Percentiles rank a stretch among this genome's conserved stretches.
phyloP scores from a whole-genome alignment of 306 rosid genomes.

The Malus domestica region ASM211411v1 NC_041793.1:46459001-46459500 shows the following conservation, averaged over 20 bases:
- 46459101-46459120: conserved; percentile 16
- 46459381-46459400: conserved; percentile 11
- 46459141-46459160: background rate
- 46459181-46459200: conserved; percentile 10
- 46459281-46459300: conserved; percentile 17
- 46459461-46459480: background rate
- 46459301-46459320: conserved; percentile 13
- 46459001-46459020: background rate
- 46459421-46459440: background rate
- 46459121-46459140: conserved; percentile 21
- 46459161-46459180: conserved; percentile 5
- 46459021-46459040: background rate
- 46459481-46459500: conserved; percentile 14
- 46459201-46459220: conserved; percentile 9
- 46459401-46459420: background rate
- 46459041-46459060: conserved; percentile 5
- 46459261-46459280: conserved; percentile 16
- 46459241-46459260: conserved; percentile 18
- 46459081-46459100: conserved; percentile 8
- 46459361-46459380: conserved; percentile 9
- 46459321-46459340: conserved; percentile 11
- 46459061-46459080: conserved; percentile 9
- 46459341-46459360: conserved; percentile 16
- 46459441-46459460: background rate
- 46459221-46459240: conserved; percentile 7